These are phyloP conservation scores for Licmophora abbreviata DNA, from an alignment of 108 stramenopile genomes.

Conservation along the genomic window DNA sequence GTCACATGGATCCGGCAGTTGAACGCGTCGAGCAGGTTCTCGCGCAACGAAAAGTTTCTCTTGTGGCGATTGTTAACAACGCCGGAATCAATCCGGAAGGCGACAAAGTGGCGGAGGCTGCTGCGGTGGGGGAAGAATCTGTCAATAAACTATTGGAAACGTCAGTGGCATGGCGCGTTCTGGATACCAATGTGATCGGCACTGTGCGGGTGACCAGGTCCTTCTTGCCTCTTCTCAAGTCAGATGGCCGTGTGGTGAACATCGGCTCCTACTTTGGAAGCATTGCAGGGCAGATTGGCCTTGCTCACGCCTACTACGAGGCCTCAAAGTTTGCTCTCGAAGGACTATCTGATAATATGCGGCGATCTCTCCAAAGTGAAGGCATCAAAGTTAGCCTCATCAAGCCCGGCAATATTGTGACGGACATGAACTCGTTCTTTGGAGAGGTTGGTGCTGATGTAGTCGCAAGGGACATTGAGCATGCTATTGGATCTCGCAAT, in stretches of 20 bases:
- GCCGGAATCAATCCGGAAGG: constrained; percentile 12
- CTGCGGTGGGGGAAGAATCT: too few species aligned
- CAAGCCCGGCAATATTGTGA: constrained; percentile 13
- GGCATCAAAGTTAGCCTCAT: constrained; percentile 8
- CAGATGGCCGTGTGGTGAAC: too few species aligned
- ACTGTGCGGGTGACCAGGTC: constrained; percentile 3
- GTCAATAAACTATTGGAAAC: constrained; percentile 4
- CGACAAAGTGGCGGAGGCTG: neutral
- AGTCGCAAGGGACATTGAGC: too few species aligned
- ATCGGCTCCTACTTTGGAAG: too few species aligned
- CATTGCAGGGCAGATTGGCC: too few species aligned
- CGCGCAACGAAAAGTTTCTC: neutral
- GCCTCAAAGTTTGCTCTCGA: constrained; percentile 8
- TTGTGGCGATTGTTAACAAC: constrained; percentile 5
- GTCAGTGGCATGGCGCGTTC: neutral
- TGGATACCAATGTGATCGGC: constrained; percentile 13
- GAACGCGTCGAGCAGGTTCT: neutral
- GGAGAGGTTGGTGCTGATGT: constrained; percentile 8
- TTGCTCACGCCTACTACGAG: constrained; percentile 7
- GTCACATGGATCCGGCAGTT: constrained; percentile 2
- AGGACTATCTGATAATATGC: constrained; percentile 7
- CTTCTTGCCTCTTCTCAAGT: constrained; percentile 11
- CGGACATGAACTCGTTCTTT: constrained; percentile 11
- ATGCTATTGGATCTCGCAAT: constrained; percentile 1
- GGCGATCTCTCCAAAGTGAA: constrained; percentile 4